Evolutionary conservation across 2,329 filamentous ascomycete species (phyloP).

Genomic region (Colletotrichum tofieldiae): DNA sequence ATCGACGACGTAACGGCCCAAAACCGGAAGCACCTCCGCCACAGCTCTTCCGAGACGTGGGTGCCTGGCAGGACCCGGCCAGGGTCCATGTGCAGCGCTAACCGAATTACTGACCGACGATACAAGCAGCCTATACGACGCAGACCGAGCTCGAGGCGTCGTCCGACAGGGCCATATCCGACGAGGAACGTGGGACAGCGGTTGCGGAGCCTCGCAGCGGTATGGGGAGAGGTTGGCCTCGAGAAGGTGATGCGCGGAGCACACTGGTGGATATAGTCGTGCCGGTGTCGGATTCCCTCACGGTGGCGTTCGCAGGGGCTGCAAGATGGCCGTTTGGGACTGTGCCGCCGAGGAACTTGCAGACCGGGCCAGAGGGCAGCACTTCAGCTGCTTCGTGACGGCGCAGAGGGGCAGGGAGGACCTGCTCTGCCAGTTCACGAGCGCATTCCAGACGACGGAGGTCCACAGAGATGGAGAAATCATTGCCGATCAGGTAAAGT

Average conservation of each 20-base stretch:
- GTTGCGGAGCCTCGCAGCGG: constrained; percentile 5
- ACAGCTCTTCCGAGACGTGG: not conserved
- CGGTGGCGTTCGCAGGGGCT: constrained; percentile 42
- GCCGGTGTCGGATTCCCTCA: constrained; percentile 42
- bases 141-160: constrained; percentile 10
- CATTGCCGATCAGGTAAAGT: not conserved
- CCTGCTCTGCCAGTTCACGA: constrained; percentile 1
- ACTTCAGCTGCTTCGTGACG: constrained; percentile 48
- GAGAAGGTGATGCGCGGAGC: constrained; percentile 5
- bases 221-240: not conserved
- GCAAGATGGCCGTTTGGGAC: constrained; percentile 49
- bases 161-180: not conserved
- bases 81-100: not conserved
- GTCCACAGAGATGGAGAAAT: not conserved
- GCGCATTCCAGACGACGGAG: constrained; percentile 5
- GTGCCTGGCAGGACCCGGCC: not conserved
- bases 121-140: not conserved
- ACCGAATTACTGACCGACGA: not conserved
- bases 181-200: not conserved
- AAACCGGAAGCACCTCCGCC: not conserved
- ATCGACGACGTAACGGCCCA: not conserved
- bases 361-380: constrained; percentile 46
- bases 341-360: constrained; percentile 46
- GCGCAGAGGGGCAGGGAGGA: constrained; percentile 31
- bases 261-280: constrained; percentile 44